phyloP scores from a whole-genome alignment of 2,329 filamentous ascomycete genomes.

The Trichoderma asperellum region DNA sequence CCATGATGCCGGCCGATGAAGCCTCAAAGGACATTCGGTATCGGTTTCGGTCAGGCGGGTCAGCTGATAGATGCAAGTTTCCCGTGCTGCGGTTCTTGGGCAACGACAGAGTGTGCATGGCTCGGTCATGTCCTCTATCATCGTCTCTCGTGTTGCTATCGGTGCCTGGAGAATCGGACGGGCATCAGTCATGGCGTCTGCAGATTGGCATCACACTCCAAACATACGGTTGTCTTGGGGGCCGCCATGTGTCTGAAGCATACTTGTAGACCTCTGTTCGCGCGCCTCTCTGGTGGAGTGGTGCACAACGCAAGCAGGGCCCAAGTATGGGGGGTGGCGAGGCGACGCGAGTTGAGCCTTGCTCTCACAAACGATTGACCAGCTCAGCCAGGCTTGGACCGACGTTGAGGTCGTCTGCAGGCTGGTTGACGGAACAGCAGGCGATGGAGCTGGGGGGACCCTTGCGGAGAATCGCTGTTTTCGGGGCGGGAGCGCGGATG shows the following conservation, averaged over 20 bases:
- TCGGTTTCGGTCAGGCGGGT: constrained; percentile 59
- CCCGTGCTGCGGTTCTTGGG: constrained; percentile 70
- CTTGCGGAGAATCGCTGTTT: neutral
- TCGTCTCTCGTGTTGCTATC: constrained; percentile 42
- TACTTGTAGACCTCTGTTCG: constrained; percentile 42
- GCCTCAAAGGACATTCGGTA: constrained; percentile 79
- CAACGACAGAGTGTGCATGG: constrained; percentile 54
- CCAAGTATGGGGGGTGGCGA: constrained; percentile 6
- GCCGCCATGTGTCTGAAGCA: constrained; percentile 50
- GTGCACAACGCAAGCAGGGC: constrained; percentile 24
- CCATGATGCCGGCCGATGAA: constrained; percentile 58
- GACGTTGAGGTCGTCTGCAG: constrained; percentile 26
- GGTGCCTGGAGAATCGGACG: constrained; percentile 37
- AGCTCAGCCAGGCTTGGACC: constrained; percentile 23
- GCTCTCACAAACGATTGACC: neutral
- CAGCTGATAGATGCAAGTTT: constrained; percentile 57
- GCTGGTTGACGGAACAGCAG: constrained; percentile 5
- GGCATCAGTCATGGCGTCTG: constrained; percentile 33
- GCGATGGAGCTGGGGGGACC: neutral
- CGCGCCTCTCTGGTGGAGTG: constrained; percentile 28
- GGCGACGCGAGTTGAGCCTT: constrained; percentile 7
- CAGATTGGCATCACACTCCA: constrained; percentile 19
- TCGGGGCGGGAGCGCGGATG: constrained; percentile 26
- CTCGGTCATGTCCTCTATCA: constrained; percentile 50
- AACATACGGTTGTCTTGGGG: constrained; percentile 47